A percentile compares a stretch with the other conserved stretches of the same genome.
Conservation (phyloP, 139 green algal species). For the Chlamydomonas applanata region DNA sequence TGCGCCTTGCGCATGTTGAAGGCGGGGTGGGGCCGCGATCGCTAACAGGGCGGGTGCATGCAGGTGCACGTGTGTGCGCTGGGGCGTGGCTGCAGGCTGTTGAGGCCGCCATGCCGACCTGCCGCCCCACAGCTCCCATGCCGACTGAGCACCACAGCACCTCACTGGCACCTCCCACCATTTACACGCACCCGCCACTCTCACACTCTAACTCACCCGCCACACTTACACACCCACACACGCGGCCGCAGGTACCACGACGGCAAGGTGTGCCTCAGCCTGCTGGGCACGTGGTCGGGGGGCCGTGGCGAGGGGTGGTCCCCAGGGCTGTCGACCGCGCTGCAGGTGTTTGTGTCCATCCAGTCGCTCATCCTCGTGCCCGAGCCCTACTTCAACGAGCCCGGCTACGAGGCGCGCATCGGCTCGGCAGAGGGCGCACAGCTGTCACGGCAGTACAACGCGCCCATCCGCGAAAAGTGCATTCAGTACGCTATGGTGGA, state of each 20-base stretch:
- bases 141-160: too few species aligned
- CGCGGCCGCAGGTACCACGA: constrained; percentile 10
- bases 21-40: too few species aligned
- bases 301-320: constrained; percentile 74
- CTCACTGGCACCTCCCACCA: too few species aligned
- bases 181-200: too few species aligned
- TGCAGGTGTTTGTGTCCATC: constrained; percentile 85
- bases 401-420: constrained; percentile 46
- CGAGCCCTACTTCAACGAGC: constrained; percentile 87
- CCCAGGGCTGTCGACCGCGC: constrained; percentile 52
- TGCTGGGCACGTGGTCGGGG: constrained; percentile 83
- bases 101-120: too few species aligned
- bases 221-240: background rate
- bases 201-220: too few species aligned
- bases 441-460: constrained; percentile 40
- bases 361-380: constrained; percentile 84
- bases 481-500: constrained; percentile 81
- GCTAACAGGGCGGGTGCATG: too few species aligned
- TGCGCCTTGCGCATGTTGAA: too few species aligned
- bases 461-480: constrained; percentile 51
- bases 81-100: too few species aligned
- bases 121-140: too few species aligned
- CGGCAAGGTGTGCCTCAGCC: constrained; percentile 77
- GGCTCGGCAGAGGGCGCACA: constrained; percentile 1
- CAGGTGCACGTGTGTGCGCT: too few species aligned